Conservation (phyloP, 2,329 filamentous ascomycete genomes). For the Sporothrix euskadiensis region DNA sequence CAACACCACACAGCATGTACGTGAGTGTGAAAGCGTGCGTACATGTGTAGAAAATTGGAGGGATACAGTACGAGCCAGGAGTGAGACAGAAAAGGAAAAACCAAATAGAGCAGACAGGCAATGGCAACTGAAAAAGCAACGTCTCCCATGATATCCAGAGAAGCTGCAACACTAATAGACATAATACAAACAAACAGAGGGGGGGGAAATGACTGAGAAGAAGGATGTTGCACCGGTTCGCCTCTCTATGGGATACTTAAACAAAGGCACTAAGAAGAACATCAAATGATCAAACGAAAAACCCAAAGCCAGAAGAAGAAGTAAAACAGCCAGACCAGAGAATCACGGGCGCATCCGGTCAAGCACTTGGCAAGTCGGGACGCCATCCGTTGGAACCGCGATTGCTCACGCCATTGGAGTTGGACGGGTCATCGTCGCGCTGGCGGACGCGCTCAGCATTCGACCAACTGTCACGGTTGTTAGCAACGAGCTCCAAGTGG, state of each 20-base stretch:
- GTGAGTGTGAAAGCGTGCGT: neutral
- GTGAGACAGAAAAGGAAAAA: neutral
- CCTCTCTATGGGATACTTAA: constrained; percentile 12
- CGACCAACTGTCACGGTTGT: constrained; percentile 40
- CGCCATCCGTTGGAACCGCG: constrained; percentile 34
- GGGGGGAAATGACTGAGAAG: neutral
- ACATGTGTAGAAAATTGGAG: no score
- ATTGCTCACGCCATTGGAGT: constrained; percentile 31
- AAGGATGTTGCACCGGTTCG: neutral
- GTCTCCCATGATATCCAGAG: neutral
- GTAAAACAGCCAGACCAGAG: neutral
- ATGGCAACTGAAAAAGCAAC: neutral
- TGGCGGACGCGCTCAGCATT: constrained; percentile 40
- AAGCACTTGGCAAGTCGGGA: constrained; percentile 22
- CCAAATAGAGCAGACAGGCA: neutral
- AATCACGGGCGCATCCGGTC: no score
- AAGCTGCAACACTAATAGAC: neutral
- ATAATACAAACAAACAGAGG: neutral
- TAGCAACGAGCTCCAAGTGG: neutral
- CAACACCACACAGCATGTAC: neutral
- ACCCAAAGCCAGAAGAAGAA: neutral
- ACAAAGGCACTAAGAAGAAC: neutral
- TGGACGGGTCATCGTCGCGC: constrained; percentile 27
- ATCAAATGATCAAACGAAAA: neutral
- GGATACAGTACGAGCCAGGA: neutral